These are phyloP conservation scores for Gonapodya sp. DNA, from an alignment of 192 early-diverging fungal species.

Conservation along the genomic window DNA sequence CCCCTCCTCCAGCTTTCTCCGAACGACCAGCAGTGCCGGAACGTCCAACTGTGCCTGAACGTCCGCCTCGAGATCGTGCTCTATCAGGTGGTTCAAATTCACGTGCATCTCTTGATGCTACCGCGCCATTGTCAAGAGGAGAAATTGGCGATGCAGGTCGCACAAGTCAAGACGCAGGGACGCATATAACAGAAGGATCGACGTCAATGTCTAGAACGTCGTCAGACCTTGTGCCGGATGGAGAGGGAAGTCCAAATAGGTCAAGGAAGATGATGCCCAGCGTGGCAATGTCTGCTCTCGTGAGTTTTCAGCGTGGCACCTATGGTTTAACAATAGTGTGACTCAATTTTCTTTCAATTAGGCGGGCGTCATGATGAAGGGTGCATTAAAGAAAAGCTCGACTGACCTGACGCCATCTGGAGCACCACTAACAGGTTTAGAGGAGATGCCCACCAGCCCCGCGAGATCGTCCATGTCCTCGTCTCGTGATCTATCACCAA, in stretches of 20 bases:
- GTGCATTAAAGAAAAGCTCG: not conserved
- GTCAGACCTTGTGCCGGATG: not conserved
- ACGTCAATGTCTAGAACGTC: not conserved
- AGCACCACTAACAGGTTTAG: not conserved
- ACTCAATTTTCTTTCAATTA: not conserved
- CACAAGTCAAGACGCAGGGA: too few relatives aligned
- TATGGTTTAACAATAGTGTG: not conserved
- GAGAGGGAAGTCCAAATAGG: not conserved
- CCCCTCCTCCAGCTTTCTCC: not conserved
- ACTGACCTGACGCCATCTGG: not conserved
- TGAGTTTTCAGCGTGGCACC: not conserved
- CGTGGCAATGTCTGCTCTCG: not conserved
- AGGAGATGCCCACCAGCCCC: not conserved
- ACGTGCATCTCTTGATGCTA: not conserved
- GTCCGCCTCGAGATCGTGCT: too few relatives aligned
- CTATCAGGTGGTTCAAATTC: not conserved
- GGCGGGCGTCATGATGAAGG: not conserved
- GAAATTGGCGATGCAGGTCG: not conserved
- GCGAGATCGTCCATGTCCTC: not conserved
- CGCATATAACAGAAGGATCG: not conserved
- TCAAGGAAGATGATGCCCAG: not conserved
- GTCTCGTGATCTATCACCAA: not conserved
- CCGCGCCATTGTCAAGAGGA: not conserved
- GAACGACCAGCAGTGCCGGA: not conserved
- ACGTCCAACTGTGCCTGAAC: not conserved